Base-by-base conservation (phyloP, 768 basidiomycete species). In the Wakefieldia striispora region DNA sequence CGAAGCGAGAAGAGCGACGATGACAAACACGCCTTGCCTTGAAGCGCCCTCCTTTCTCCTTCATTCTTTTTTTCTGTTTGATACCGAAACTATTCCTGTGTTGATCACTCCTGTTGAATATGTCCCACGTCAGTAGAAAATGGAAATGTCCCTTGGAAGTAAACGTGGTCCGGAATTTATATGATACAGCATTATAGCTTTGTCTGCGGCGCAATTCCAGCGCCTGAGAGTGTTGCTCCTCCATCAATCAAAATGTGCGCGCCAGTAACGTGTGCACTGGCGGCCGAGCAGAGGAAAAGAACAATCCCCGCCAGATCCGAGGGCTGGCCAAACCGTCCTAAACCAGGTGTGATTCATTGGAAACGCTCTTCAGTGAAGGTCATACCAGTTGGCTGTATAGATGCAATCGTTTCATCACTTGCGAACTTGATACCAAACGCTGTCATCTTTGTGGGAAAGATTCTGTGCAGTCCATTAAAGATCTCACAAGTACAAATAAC, bases 401-500 rank as follows among this genome's bases (percentile, higher is more conserved):
- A 62, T 34, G 72, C 73, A 50, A 88, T 76, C 8, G 59, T 68
- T 20, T 78, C 76, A 50, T 79, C 78, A 7, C 85, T 83, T 3
- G 67, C 67, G 2, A 62, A 73, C 56, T 80, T 78, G 55, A 89
- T 69, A 3, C 82, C 85, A 43, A 73, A 89, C 0, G 86, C 81
- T 1, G 90, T 91, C 89, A 93, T 91, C 71, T 86, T 90, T 40
- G 85, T 86, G 0, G 87, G 88, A 71, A 88, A 93, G 12, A 90
- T 69, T 2, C 85, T 85, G 54, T 4, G 29, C 14, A 24, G 12
- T 19, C 17, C 11, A 8, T 54, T 37, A 53, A 40, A 38, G 20
- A 31, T 29, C 20, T 26, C 6, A 19, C 3, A 39, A 14, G 16
- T 16, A 24, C 1, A 45, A 17, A 1, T 4, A 6, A n/a, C 12